Base-by-base conservation (phyloP, 1,139 yeast species). In the Yamadazyma dendronema region DNA sequence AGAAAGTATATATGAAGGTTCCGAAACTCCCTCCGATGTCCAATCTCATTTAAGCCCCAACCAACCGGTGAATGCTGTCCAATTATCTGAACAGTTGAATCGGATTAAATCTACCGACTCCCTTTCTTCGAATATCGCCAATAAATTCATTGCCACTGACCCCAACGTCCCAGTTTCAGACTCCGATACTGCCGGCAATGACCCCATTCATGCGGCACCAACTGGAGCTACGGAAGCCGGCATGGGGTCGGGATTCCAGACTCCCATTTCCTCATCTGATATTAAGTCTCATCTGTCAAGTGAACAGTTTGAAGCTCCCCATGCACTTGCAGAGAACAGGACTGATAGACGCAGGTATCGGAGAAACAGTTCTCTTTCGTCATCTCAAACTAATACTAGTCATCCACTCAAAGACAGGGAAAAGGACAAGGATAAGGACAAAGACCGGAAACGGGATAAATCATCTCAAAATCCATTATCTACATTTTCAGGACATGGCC, bases 351-450 rank as follows among this genome's bases (percentile, higher is more conserved):
- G 15, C 13, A 35, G 31, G 17, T 39, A 34, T 17, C 38, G 50
- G 31, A 33, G 48, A 8, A 46, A 48, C 36, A 45, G 49, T 33
- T 48, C 52, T 8, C 31, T 47, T 13, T 43, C 49, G 4, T 44
- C 51, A 2, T 30, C 44, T 3, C 43, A 46, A 17, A 46, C 51
- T 3, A 39, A 23, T 16, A 23, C 33, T 9, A 43, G 44, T 22
- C 9, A 14, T 10, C 28, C 35, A 12, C 22, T 27, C 11, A 47
- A 38, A 26, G 49, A 46, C 10, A 31, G 29, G n/a, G 29, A 26
- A 11, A 19, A 19, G 22, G 22, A 19, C 22, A 19, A n/a, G n/a
- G n/a, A n/a, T n/a, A n/a, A n/a, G n/a, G n/a, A n/a, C n/a, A n/a
- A n/a, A n/a, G n/a, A n/a, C n/a, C n/a, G 22, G 22, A 19, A 19